Evolutionary conservation across 2,329 filamentous ascomycete species (phyloP).

Genomic region (Didymella arachidicola): DNA sequence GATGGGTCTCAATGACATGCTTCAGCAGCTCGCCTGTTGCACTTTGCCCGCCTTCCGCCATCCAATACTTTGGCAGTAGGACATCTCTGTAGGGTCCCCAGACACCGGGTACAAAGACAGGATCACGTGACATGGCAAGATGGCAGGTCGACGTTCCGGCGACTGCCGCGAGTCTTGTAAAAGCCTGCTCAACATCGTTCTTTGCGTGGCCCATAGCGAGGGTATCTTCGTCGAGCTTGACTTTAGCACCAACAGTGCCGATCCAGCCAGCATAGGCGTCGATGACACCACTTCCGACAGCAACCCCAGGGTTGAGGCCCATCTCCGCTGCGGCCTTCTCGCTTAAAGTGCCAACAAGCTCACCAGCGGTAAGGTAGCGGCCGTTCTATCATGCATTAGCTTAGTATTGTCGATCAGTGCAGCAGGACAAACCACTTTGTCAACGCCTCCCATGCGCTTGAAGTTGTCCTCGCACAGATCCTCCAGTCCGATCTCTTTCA

Average conservation of each 20-base stretch:
- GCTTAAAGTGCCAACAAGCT: slow-evolving; percentile 84
- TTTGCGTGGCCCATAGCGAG: slow-evolving; percentile 72
- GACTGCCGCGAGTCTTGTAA: slow-evolving; percentile 89
- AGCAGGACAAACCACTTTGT: slow-evolving; percentile 80
- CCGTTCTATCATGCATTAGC: slow-evolving; percentile 76
- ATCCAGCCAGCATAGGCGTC: slow-evolving; percentile 99
- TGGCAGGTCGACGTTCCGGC: slow-evolving; percentile 98
- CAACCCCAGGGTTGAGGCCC: slow-evolving; percentile 84
- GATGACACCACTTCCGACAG: slow-evolving; percentile 94
- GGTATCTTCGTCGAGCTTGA: slow-evolving; percentile 73
- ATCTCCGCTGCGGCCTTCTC: slow-evolving; percentile 84
- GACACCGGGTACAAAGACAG: slow-evolving; percentile 92
- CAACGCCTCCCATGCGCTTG: slow-evolving; percentile 90
- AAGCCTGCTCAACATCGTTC: slow-evolving; percentile 91
- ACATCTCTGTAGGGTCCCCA: slow-evolving; percentile 98
- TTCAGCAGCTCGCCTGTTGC: slow-evolving; percentile 94
- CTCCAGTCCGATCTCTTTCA: slow-evolving; percentile 82
- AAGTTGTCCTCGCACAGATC: slow-evolving; percentile 88
- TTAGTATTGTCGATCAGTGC: slow-evolving; percentile 27
- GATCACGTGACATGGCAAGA: slow-evolving; percentile 90
- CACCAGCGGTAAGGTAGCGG: slow-evolving; percentile 87
- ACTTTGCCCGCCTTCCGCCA: slow-evolving; percentile 96
- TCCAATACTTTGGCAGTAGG: slow-evolving; percentile 89
- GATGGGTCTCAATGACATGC: slow-evolving; percentile 94
- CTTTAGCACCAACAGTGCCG: slow-evolving; percentile 96